Evolutionary conservation across 2,329 filamentous ascomycete genomes (phyloP).

Genomic region (Scleromitrula shiraiana): DNA sequence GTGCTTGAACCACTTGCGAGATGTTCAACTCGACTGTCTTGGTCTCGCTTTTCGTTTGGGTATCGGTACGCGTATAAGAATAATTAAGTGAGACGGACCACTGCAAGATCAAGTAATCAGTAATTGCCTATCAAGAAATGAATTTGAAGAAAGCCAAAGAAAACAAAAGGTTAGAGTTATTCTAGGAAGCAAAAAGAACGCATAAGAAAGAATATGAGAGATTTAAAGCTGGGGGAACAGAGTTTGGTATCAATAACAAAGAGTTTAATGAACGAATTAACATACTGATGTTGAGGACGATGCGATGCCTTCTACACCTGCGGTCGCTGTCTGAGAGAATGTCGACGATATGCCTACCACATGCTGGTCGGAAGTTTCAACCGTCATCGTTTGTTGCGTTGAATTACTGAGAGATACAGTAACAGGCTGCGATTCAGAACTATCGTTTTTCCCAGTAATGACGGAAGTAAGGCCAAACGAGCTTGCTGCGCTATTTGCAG

Average conservation of each 20-base stretch:
- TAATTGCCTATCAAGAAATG: too few relatives aligned
- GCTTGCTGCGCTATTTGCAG: background rate
- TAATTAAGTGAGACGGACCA: background rate
- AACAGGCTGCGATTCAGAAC: background rate
- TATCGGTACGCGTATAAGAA: background rate
- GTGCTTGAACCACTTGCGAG: background rate
- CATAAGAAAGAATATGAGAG: too few relatives aligned
- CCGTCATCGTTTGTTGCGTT: background rate
- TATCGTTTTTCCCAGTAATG: background rate
- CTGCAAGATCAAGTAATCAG: too few relatives aligned
- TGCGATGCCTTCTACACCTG: background rate
- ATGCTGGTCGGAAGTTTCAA: background rate
- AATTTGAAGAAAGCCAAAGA: too few relatives aligned
- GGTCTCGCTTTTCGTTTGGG: background rate
- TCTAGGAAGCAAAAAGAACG: too few relatives aligned
- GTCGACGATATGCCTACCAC: background rate
- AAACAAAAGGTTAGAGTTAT: too few relatives aligned
- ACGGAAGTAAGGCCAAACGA: background rate
- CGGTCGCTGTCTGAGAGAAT: background rate
- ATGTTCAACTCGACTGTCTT: background rate
- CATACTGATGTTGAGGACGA: background rate
- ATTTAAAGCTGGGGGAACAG: too few relatives aligned
- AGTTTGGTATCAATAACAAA: too few relatives aligned
- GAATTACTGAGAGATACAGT: background rate
- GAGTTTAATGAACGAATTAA: too few relatives aligned